Conservation (phyloP, 2,329 filamentous ascomycete species). For the Alternaria incomplexa region DNA sequence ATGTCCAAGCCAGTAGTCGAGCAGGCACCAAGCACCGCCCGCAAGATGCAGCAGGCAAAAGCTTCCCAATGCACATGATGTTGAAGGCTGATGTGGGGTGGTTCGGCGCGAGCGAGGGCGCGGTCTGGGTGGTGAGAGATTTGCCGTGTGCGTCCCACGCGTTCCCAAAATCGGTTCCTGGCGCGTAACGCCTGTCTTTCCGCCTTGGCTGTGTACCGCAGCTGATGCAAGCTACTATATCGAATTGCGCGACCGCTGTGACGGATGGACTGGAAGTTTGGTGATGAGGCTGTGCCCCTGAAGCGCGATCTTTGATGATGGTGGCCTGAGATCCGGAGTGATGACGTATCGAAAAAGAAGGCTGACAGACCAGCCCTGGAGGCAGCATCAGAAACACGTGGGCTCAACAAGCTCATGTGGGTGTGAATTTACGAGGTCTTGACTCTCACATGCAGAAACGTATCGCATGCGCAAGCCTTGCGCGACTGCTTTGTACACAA, state of each 20-base stretch:
- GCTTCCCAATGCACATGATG: background rate
- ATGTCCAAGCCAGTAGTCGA: background rate
- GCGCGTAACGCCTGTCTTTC: constrained; percentile 1
- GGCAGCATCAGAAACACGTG: background rate
- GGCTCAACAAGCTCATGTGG: background rate
- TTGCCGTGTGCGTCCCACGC: constrained; percentile 15
- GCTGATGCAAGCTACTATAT: background rate
- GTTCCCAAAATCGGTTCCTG: constrained; percentile 10
- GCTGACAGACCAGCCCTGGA: background rate
- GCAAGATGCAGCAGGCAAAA: constrained; percentile 3
- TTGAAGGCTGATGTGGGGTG: constrained; percentile 9
- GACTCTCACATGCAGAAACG: background rate
- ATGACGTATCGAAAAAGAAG: constrained; percentile 5
- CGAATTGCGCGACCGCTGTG: background rate
- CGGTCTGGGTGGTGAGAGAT: constrained; percentile 1
- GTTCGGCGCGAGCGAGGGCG: background rate
- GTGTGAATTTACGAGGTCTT: background rate
- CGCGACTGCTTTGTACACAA: background rate
- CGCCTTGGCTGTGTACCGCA: constrained; percentile 9
- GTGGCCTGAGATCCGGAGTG: background rate
- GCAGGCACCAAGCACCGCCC: constrained; percentile 2
- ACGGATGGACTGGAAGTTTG: background rate
- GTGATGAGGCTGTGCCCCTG: background rate
- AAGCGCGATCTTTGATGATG: background rate
- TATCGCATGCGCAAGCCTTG: background rate